Base-by-base conservation (phyloP, 768 basidiomycete species). In the Podaxis carcinomalis region DNA sequence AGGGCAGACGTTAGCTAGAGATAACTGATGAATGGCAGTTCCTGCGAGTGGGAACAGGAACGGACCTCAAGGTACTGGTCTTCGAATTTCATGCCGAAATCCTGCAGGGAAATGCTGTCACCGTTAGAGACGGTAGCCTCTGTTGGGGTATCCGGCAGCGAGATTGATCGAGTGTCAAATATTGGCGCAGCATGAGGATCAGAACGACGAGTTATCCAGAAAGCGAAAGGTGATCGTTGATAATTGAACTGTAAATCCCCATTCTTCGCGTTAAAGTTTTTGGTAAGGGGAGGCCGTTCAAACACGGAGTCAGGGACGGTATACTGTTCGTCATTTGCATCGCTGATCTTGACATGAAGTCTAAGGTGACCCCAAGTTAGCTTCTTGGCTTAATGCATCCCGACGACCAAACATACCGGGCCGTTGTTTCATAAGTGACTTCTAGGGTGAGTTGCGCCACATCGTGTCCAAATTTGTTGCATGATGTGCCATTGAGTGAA, bases 121-220 rank as follows among this genome's bases (percentile, higher is more conserved):
- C 86, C 84, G 6, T 69, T 72, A 0, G 77, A 35, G 40, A 83
- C 80, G n/a, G 81, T 75, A 10, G 88, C 78, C n/a, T 81, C 73
- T 36, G 84, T 83, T 1, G 86, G 83, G 2, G 87, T 80, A 2
- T 75, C 61, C 1, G 89, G 88, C 7, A 92, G 76, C 0, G 87
- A 89, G 0, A 78, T 64, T 7, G 80, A 69, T 44, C 90, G 81
- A 0, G 90, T 92, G 66, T 92, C 89, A 66, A 92, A 92, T 23
- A 92, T 70, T 55, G 84, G 87, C 49, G 68, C 66, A 5, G 75
- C 78, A 35, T 78, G 70, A 3, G 85, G 85, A 7, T 82, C 76
- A 3, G 83, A 82, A 23, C 84, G 82, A 47, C 89, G 83, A 1
- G 88, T 89, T 63, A 92, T 84, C 89, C 89, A 92, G 69, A 92